Percentiles rank a stretch among this genome's conserved stretches.
phyloP scores from a whole-genome alignment of 2,329 filamentous ascomycete species.

The Graphilbum ipis-grandicollis region DNA sequence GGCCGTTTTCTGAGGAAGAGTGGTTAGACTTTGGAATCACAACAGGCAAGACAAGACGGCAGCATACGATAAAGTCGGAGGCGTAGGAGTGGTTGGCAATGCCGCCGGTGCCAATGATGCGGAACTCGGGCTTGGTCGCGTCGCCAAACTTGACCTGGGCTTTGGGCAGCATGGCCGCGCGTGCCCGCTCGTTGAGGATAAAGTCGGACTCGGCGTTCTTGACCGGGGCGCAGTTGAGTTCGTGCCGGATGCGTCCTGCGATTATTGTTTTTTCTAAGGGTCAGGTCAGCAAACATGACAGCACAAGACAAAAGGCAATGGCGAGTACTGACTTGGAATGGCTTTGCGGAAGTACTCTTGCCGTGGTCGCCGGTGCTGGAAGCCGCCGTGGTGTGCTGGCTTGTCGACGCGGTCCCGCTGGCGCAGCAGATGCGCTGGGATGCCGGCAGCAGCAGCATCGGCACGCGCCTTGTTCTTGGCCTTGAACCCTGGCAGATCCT shows the following conservation, averaged over 20 bases:
- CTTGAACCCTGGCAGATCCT: slow-evolving; percentile 68
- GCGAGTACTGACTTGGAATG: slow-evolving; percentile 58
- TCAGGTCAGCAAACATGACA: slow-evolving; percentile 6
- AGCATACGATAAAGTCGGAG: slow-evolving; percentile 39
- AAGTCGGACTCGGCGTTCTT: slow-evolving; percentile 52
- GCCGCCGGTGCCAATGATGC: slow-evolving; percentile 42
- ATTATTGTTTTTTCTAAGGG: slow-evolving; percentile 58
- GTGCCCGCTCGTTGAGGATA: slow-evolving; percentile 39
- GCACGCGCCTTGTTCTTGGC: slow-evolving; percentile 36
- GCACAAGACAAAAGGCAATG: no score
- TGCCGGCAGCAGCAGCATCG: slow-evolving; percentile 39
- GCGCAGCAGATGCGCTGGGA: slow-evolving; percentile 37
- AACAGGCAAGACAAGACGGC: slow-evolving; percentile 17
- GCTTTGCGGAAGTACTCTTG: slow-evolving; percentile 49
- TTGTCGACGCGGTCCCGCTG: slow-evolving; percentile 25
- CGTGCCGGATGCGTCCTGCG: slow-evolving; percentile 54
- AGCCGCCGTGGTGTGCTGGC: slow-evolving; percentile 19
- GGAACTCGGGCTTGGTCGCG: slow-evolving; percentile 25
- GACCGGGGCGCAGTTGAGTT: slow-evolving; percentile 57
- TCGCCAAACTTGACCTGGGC: slow-evolving; percentile 35
- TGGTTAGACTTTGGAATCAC: no score
- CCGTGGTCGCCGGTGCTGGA: slow-evolving; percentile 10
- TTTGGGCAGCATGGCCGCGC: slow-evolving; percentile 43
- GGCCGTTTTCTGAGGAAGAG: slow-evolving; percentile 29
- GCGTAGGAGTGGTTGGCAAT: slow-evolving; percentile 27